These are phyloP conservation scores for Ligustrum vulgare DNA, from an alignment of 257 asterid genomes.

Conservation along the genomic window DNA sequence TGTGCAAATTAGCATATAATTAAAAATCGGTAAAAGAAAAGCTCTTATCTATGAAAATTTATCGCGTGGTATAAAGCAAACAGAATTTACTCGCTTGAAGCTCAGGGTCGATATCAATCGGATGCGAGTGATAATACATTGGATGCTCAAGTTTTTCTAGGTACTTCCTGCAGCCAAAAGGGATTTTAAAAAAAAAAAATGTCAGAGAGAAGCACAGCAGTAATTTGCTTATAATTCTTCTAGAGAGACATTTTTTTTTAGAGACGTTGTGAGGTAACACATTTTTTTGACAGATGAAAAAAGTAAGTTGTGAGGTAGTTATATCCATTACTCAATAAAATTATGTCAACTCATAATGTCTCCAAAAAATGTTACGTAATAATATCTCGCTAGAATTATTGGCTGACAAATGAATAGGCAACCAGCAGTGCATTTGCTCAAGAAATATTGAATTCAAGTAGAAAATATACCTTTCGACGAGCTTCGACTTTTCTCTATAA, in stretches of 20 bases:
- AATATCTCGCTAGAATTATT: too few species aligned
- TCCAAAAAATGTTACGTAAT: too few species aligned
- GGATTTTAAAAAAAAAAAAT: not conserved
- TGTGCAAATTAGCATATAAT: not conserved
- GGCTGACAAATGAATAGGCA: too few species aligned
- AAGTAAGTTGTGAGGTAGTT: too few species aligned
- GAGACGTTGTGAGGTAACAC: too few species aligned
- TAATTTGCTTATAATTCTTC: too few species aligned
- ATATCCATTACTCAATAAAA: too few species aligned
- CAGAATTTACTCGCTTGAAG: constrained; percentile 50
- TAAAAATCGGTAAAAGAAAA: not conserved
- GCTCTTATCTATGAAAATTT: constrained; percentile 1
- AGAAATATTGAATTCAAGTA: too few species aligned
- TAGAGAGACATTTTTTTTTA: too few species aligned
- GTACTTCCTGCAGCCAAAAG: constrained; percentile 55
- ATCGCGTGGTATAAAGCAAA: not conserved
- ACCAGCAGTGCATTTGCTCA: too few species aligned
- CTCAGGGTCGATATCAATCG: constrained; percentile 40
- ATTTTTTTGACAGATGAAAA: too few species aligned
- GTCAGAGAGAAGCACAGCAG: not conserved
- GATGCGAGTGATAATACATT: constrained; percentile 40
- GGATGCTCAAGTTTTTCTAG: constrained; percentile 56
- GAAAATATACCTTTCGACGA: constrained; percentile 48
- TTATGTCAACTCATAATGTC: too few species aligned
- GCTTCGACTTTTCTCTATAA: constrained; percentile 74